Percentiles rank a stretch among this genome's conserved stretches.
Conservation (phyloP, 2,329 filamentous ascomycete species). For the Diaporthe batatas region DNA sequence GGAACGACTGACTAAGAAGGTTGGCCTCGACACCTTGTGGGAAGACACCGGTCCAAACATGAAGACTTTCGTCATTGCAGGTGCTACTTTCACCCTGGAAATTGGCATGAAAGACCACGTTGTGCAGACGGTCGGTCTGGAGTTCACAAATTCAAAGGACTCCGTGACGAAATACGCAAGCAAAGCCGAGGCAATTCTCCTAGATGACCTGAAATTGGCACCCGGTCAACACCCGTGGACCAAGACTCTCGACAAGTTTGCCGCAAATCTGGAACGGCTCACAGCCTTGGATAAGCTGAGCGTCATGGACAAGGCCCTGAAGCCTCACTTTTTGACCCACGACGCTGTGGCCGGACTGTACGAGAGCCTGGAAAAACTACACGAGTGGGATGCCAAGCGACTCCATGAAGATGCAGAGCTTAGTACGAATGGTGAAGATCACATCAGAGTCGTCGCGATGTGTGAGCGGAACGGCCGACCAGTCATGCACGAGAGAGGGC, state of each 20-base stretch:
- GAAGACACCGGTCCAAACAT: conserved; percentile 62
- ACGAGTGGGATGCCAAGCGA: conserved; percentile 76
- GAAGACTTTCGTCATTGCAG: conserved; percentile 72
- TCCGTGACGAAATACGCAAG: conserved; percentile 72
- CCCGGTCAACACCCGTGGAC: conserved; percentile 75
- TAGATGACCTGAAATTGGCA: conserved; percentile 72
- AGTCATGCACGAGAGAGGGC: conserved; percentile 75
- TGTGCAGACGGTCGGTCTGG: conserved; percentile 72
- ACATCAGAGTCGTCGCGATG: conserved; percentile 69
- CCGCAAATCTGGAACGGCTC: conserved; percentile 77
- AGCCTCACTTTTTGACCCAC: conserved; percentile 78
- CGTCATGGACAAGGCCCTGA: conserved; percentile 54
- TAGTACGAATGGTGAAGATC: conserved; percentile 61
- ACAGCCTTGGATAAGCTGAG: conserved; percentile 80
- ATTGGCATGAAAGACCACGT: conserved; percentile 73
- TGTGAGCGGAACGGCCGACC: conserved; percentile 79
- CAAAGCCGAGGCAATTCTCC: conserved; percentile 74
- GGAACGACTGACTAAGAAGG: conserved; percentile 75
- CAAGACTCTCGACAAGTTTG: conserved; percentile 78
- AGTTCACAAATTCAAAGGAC: conserved; percentile 71
- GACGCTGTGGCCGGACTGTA: conserved; percentile 82
- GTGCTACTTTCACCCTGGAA: conserved; percentile 71
- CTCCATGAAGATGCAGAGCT: conserved; percentile 64
- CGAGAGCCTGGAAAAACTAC: conserved; percentile 76
- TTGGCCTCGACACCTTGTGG: conserved; percentile 75